These are phyloP conservation scores for Alternaria rosae DNA, from an alignment of 2,329 filamentous ascomycete genomes.

Conservation along the genomic window DNA sequence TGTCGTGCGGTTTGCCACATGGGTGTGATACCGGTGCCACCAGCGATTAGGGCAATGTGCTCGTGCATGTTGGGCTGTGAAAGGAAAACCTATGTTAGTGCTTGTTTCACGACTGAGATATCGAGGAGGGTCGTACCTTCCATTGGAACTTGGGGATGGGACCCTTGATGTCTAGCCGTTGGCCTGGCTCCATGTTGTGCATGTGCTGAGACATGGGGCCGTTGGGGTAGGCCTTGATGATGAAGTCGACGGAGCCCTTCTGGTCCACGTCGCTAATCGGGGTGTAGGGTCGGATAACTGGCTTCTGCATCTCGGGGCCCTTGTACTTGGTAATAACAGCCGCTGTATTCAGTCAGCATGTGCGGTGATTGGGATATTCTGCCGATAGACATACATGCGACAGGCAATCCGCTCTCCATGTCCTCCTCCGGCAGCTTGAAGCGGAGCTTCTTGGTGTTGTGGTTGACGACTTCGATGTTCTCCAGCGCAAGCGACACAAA, in stretches of 20 bases:
- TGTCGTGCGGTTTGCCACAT: constrained; percentile 94
- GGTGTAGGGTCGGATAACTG: constrained; percentile 90
- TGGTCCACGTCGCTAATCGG: constrained; percentile 85
- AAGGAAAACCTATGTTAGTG: neutral
- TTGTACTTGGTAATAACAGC: constrained; percentile 93
- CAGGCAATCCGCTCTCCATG: constrained; percentile 79
- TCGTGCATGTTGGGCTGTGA: constrained; percentile 80
- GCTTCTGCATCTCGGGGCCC: constrained; percentile 81
- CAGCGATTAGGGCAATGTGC: constrained; percentile 87
- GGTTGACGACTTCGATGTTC: constrained; percentile 80
- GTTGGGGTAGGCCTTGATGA: constrained; percentile 90
- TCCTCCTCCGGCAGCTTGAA: constrained; percentile 87
- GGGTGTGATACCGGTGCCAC: constrained; percentile 94
- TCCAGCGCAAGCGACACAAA: constrained; percentile 84
- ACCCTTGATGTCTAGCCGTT: constrained; percentile 90
- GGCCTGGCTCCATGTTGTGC: constrained; percentile 80
- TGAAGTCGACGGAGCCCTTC: constrained; percentile 82
- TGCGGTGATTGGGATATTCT: neutral
- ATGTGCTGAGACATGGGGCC: constrained; percentile 93
- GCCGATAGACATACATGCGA: constrained; percentile 69
- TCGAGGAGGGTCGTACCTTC: constrained; percentile 50
- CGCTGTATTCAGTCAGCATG: constrained; percentile 49
- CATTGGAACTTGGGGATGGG: constrained; percentile 94
- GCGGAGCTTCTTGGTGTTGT: constrained; percentile 92
- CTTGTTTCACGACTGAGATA: neutral